Base-by-base conservation (phyloP, 1,284 basidiomycete genomes). In the Taiwanofungus camphoratus region DNA sequence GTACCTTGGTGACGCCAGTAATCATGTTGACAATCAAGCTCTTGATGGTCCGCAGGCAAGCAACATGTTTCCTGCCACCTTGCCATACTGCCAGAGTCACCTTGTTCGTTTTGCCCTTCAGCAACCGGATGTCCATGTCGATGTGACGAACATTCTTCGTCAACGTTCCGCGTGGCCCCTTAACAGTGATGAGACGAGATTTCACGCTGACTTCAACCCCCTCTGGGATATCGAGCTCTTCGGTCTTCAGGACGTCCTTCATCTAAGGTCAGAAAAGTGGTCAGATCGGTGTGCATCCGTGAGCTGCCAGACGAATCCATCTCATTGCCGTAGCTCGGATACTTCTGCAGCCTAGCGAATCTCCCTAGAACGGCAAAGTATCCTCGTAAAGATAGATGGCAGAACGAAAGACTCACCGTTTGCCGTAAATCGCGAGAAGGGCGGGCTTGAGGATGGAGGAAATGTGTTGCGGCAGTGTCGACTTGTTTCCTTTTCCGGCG, bases 21-120 rank as follows among this genome's bases (percentile, higher is more conserved):
- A 99, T 82, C 93, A 99, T 93, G 79, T 99, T 99, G 67, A 81
- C 82, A 60, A 99, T 94, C 59, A 93, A 69, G 57, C 88, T 93
- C 70, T 86, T 87, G 70, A 99, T 92, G 32, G 96, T 99, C 60
- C 93, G 83, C 57, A 99, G 76, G 76, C 94, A 97, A 47, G 96
- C 96, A 61, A 98, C 91, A 68, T 99, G 96, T 79, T 99, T 99
- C 67, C 96, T 87, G 55, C 81, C 88, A 54, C 92, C 96, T 73
- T 98, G 92, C 96, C 96, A 99, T 52, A 99, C 89, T 49, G 92
- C 87, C 62, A 99, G 83, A 58, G 82, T 82, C 65, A 99, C 85
- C 67, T 87, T 84, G 66, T 79, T 77, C 52, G 68, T 69, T 68
- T 84, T 84, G 63, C 74, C 73, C 55, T 73, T 74, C 72, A 90